These are phyloP conservation scores for Stromatinia cepivora DNA, from an alignment of 2,329 filamentous ascomycete species.

Conservation along the genomic window DNA sequence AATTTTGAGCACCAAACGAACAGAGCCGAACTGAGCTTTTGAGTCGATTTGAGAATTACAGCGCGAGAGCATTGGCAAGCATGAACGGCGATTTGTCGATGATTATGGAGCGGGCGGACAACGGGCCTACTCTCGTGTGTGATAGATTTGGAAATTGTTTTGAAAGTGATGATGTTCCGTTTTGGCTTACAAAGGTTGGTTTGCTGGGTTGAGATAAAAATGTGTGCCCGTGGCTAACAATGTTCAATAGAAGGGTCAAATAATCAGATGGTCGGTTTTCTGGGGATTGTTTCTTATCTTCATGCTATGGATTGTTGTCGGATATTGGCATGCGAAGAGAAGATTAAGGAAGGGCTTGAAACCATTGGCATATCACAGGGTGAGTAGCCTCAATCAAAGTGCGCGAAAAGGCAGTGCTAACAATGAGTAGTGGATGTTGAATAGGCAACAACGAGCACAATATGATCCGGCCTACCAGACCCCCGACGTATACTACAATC, in stretches of 20 bases:
- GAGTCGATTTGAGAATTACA: neutral
- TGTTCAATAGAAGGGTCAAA: constrained; percentile 39
- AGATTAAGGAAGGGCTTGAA: constrained; percentile 65
- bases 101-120: neutral
- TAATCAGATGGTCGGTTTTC: constrained; percentile 71
- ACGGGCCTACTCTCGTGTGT: neutral
- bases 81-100: constrained; percentile 13
- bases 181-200: constrained; percentile 46
- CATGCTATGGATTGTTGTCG: constrained; percentile 62
- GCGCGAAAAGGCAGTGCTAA: constrained; percentile 26
- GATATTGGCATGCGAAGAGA: constrained; percentile 68
- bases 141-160: constrained; percentile 32
- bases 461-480: constrained; percentile 50
- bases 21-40: neutral
- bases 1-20: neutral
- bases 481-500: constrained; percentile 45
- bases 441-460: constrained; percentile 35
- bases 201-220: neutral
- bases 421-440: constrained; percentile 38
- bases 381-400: constrained; percentile 43
- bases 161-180: constrained; percentile 37
- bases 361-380: constrained; percentile 70
- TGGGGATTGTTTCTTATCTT: constrained; percentile 59
- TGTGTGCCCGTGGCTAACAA: constrained; percentile 32
- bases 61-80: neutral